Evolutionary conservation across 2,329 filamentous ascomycete species (phyloP).

Genomic region (Fusarium transvaalense): DNA sequence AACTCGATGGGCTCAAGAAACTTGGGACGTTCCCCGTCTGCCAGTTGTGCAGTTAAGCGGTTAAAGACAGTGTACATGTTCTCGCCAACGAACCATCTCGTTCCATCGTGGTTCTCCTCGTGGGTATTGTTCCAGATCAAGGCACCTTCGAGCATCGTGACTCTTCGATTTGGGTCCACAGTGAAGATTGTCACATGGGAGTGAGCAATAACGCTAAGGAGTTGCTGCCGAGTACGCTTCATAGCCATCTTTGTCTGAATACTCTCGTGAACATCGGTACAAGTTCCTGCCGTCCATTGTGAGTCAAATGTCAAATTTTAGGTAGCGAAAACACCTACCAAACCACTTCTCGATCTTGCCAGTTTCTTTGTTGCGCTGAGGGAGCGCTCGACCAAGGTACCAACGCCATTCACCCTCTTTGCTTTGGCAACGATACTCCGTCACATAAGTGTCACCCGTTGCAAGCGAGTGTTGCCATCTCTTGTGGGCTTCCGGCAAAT

Average conservation of each 20-base stretch:
- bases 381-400: slow-evolving; percentile 80
- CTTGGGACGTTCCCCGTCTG: slow-evolving; percentile 58
- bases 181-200: slow-evolving; percentile 82
- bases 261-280: slow-evolving; percentile 82
- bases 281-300: slow-evolving; percentile 62
- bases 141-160: slow-evolving; percentile 79
- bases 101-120: slow-evolving; percentile 56
- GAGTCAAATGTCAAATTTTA: background rate
- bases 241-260: slow-evolving; percentile 76
- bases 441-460: slow-evolving; percentile 76
- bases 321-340: slow-evolving; percentile 57
- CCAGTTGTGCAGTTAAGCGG: slow-evolving; percentile 58
- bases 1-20: slow-evolving; percentile 72
- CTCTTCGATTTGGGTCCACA: slow-evolving; percentile 69
- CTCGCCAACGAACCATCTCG: slow-evolving; percentile 68
- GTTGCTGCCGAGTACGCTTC: slow-evolving; percentile 75
- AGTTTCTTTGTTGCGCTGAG: slow-evolving; percentile 73
- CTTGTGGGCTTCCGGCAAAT: slow-evolving; percentile 66
- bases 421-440: slow-evolving; percentile 77
- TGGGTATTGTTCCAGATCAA: slow-evolving; percentile 66
- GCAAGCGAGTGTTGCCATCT: slow-evolving; percentile 72
- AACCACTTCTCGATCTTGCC: slow-evolving; percentile 83
- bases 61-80: slow-evolving; percentile 75
- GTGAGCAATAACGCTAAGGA: slow-evolving; percentile 79
- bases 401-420: slow-evolving; percentile 79